Evolutionary conservation across 1,284 basidiomycete species (phyloP).

Genomic region (Phellinidium pouzarii): DNA sequence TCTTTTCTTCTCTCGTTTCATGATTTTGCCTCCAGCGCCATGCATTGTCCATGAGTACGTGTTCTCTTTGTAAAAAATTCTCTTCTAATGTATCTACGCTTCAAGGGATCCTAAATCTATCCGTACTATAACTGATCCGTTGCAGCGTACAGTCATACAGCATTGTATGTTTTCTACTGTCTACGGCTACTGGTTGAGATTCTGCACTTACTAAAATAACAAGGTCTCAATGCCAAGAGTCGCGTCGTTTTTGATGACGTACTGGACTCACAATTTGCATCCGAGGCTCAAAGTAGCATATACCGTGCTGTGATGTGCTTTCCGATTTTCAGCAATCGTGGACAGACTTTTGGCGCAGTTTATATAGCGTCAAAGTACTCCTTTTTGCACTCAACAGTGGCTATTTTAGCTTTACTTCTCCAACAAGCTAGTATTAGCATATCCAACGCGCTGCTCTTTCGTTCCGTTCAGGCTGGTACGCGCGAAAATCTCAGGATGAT

Average conservation of each 20-base stretch:
- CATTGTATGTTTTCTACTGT: constrained; percentile 38
- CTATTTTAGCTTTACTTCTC: constrained; percentile 55
- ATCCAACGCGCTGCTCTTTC: constrained; percentile 64
- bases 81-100: neutral
- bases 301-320: constrained; percentile 59
- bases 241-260: constrained; percentile 53
- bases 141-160: constrained; percentile 58
- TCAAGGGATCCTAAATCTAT: constrained; percentile 53
- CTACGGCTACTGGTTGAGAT: neutral
- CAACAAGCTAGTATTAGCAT: constrained; percentile 71
- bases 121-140: constrained; percentile 49
- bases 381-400: constrained; percentile 54
- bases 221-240: constrained; percentile 61
- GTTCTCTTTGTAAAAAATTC: constrained; percentile 1
- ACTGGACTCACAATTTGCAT: constrained; percentile 56
- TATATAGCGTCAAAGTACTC: constrained; percentile 54
- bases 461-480: constrained; percentile 63
- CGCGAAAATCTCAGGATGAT: constrained; percentile 71
- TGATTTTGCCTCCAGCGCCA: constrained; percentile 38
- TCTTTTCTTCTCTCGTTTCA: neutral
- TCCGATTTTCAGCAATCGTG: constrained; percentile 65
- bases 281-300: constrained; percentile 52
- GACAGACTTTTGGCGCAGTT: constrained; percentile 48
- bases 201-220: neutral
- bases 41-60: constrained; percentile 64